phyloP scores from a whole-genome alignment of 306 rosid species.

The Cucumis melo region DNA sequence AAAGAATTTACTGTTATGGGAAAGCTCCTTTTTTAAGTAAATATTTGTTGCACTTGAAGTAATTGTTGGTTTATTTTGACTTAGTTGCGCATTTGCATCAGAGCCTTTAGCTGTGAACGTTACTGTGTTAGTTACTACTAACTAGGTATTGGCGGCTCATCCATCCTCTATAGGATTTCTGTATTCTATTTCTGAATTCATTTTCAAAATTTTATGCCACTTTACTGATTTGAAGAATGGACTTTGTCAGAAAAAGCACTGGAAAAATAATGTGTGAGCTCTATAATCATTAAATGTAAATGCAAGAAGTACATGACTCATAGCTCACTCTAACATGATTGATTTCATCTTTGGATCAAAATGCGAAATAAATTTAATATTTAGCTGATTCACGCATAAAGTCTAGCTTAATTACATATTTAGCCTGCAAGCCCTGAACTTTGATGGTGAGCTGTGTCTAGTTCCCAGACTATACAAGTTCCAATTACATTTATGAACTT shows the following conservation, averaged over 20 bases:
- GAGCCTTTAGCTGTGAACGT: neutral
- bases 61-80: neutral
- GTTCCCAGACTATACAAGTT: neutral
- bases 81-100: neutral
- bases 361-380: neutral
- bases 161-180: neutral
- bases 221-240: neutral
- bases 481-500: neutral
- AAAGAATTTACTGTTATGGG: neutral
- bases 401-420: neutral
- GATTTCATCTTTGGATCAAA: neutral
- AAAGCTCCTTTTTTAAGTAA: neutral
- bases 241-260: neutral
- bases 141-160: neutral
- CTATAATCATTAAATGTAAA: neutral
- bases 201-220: neutral
- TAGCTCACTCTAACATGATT: neutral
- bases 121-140: neutral
- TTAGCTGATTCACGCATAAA: neutral
- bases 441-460: neutral
- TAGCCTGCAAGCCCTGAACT: neutral
- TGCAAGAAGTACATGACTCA: neutral
- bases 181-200: neutral
- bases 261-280: neutral
- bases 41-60: neutral